Evolutionary conservation across 2,329 filamentous ascomycete genomes (phyloP).

Genomic region (Echinosphaeria canescens): DNA sequence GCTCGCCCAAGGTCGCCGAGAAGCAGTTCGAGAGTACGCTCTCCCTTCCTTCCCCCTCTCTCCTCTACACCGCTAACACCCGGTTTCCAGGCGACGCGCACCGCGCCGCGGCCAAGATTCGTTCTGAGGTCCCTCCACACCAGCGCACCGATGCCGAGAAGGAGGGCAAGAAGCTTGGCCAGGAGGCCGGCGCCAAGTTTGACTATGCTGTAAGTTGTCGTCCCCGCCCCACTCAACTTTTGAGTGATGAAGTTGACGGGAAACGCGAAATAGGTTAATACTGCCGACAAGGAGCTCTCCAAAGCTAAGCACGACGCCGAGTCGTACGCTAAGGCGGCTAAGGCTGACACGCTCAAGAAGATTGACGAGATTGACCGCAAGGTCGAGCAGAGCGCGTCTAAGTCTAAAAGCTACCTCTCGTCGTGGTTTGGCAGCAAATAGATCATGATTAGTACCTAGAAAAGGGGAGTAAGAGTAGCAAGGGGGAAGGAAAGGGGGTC

Average conservation of each 20-base stretch:
- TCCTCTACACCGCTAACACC: not conserved
- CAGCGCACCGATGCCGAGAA: conserved; percentile 41
- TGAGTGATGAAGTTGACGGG: not conserved
- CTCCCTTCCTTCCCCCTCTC: conserved; percentile 1
- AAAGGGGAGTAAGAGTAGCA: too few species aligned
- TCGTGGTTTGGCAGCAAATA: conserved; percentile 63
- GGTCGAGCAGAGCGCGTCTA: conserved; percentile 54
- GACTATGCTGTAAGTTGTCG: conserved; percentile 40
- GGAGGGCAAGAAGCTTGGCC: conserved; percentile 37
- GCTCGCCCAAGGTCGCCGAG: conserved; percentile 62
- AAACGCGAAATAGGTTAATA: conserved; percentile 22
- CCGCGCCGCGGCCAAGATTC: conserved; percentile 42
- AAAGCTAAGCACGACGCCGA: conserved; percentile 39
- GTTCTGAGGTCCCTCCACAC: conserved; percentile 41
- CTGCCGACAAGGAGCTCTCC: conserved; percentile 38
- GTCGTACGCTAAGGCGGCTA: conserved; percentile 36
- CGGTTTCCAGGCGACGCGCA: conserved; percentile 41
- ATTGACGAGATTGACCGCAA: conserved; percentile 69
- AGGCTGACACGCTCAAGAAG: conserved; percentile 44
- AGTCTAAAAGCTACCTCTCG: conserved; percentile 68
- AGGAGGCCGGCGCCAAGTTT: conserved; percentile 39
- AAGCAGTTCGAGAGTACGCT: conserved; percentile 68
- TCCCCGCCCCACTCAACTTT: not conserved
- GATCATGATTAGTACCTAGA: too few species aligned
- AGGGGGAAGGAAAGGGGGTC: too few species aligned